These are phyloP conservation scores for Phytophthora idaei DNA, from an alignment of 352 stramenopile species.

Conservation along the genomic window DNA sequence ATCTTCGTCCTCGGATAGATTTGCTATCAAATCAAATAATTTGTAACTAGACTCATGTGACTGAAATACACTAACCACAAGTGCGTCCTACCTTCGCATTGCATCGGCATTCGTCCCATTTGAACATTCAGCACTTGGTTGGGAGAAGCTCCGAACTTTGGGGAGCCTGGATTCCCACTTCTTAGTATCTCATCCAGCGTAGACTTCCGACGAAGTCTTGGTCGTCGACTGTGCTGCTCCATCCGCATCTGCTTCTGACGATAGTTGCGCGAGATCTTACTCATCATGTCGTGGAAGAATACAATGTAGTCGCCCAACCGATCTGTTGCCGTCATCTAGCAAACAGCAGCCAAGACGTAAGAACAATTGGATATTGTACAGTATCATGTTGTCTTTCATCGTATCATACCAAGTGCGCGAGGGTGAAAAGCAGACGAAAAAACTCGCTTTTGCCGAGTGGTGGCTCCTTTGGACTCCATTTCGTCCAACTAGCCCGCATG, in stretches of 20 bases:
- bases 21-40: constrained; percentile 1
- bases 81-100: constrained; percentile 25
- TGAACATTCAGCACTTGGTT: constrained; percentile 40
- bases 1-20: constrained; percentile 33
- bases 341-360: constrained; percentile 5
- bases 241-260: constrained; percentile 46
- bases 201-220: constrained; percentile 34
- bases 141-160: constrained; percentile 11
- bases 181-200: constrained; percentile 39
- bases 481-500: constrained; percentile 67
- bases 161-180: constrained; percentile 4
- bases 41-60: background rate
- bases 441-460: constrained; percentile 66
- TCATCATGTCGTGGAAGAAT: constrained; percentile 78
- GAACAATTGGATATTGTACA: background rate
- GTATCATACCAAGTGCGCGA: constrained; percentile 69
- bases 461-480: constrained; percentile 65
- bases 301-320: constrained; percentile 70
- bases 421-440: constrained; percentile 70
- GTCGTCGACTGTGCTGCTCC: constrained; percentile 29
- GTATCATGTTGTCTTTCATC: background rate
- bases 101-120: constrained; percentile 38
- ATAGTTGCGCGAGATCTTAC: constrained; percentile 54
- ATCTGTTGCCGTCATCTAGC: constrained; percentile 75
- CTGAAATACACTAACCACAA: background rate